Conservation (phyloP, 805 yeast genomes). For the Candida parachauliodes region DNA sequence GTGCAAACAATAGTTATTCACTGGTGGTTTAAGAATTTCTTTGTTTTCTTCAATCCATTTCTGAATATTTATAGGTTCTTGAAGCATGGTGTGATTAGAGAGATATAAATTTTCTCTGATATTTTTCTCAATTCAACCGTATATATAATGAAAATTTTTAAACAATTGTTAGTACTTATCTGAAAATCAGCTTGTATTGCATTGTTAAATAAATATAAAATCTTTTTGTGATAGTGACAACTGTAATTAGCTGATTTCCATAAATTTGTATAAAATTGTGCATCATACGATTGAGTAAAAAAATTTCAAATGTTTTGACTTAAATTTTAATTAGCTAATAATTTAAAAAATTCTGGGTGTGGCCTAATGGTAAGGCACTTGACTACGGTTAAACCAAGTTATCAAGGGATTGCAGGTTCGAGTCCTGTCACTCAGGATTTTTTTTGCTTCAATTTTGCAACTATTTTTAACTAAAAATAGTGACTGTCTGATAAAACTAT, state of each 20-base stretch:
- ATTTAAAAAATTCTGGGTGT: slow-evolving; percentile 5
- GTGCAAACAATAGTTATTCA: slow-evolving; percentile 85
- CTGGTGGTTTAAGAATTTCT: slow-evolving; percentile 83
- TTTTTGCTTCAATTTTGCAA: slow-evolving; percentile 7
- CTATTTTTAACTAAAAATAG: slow-evolving; percentile 6
- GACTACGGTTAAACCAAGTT: slow-evolving; percentile 8
- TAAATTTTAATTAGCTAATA: neutral
- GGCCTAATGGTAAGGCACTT: slow-evolving; percentile 12
- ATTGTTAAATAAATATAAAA: too few species aligned
- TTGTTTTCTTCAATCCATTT: slow-evolving; percentile 79
- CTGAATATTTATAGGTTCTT: slow-evolving; percentile 71
- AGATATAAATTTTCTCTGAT: too few species aligned
- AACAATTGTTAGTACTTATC: too few species aligned
- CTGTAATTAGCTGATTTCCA: too few species aligned
- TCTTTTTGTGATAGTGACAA: too few species aligned
- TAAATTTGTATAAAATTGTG: too few species aligned
- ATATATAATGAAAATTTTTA: too few species aligned
- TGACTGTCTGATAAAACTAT: neutral
- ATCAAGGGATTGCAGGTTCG: slow-evolving; percentile 12
- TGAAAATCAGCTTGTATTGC: too few species aligned
- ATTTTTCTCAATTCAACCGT: too few species aligned
- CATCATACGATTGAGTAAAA: neutral
- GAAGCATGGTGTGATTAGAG: too few species aligned
- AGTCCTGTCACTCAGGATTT: slow-evolving; percentile 10
- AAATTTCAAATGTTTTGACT: neutral